A percentile compares a stretch with the other conserved stretches of the same genome.
These are phyloP conservation scores for Mucor mucedo DNA, from an alignment of 371 early-diverging fungal genomes.

Conservation along the genomic window DNA sequence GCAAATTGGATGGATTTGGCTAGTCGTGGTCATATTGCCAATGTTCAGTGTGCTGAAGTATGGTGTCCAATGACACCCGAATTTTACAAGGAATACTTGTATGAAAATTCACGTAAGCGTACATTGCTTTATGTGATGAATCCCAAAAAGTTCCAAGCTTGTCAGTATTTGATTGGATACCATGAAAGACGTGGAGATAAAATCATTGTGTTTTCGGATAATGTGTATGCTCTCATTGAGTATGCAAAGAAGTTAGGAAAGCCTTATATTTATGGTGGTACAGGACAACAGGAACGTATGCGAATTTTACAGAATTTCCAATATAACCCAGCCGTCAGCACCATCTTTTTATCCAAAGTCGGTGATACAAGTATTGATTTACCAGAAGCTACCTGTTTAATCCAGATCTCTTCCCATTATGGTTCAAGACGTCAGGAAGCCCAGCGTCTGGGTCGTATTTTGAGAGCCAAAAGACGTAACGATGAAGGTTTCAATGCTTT, in stretches of 20 bases:
- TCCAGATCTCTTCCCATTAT: conserved; percentile 57
- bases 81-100: conserved; percentile 9
- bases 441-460: conserved; percentile 54
- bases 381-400: conserved; percentile 56
- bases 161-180: conserved; percentile 54
- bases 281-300: conserved; percentile 41
- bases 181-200: conserved; percentile 58
- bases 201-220: conserved; percentile 52
- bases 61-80: conserved; percentile 37
- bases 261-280: conserved; percentile 54
- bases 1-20: conserved; percentile 60
- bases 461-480: conserved; percentile 54
- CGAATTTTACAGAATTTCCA: conserved; percentile 48
- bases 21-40: conserved; percentile 55
- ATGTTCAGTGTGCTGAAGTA: conserved; percentile 58
- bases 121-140: conserved; percentile 53
- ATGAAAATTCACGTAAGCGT: conserved; percentile 30
- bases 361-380: conserved; percentile 57
- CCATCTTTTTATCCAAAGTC: conserved; percentile 50
- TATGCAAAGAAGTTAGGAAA: conserved; percentile 48
- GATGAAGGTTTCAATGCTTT: conserved; percentile 58
- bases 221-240: conserved; percentile 50
- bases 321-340: conserved; percentile 50
- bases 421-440: conserved; percentile 60
- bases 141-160: conserved; percentile 52